A percentile compares a stretch with the other conserved stretches of the same genome.
These are phyloP conservation scores for Fusarium succisae DNA, from an alignment of 2,329 filamentous ascomycete species.

Conservation along the genomic window DNA sequence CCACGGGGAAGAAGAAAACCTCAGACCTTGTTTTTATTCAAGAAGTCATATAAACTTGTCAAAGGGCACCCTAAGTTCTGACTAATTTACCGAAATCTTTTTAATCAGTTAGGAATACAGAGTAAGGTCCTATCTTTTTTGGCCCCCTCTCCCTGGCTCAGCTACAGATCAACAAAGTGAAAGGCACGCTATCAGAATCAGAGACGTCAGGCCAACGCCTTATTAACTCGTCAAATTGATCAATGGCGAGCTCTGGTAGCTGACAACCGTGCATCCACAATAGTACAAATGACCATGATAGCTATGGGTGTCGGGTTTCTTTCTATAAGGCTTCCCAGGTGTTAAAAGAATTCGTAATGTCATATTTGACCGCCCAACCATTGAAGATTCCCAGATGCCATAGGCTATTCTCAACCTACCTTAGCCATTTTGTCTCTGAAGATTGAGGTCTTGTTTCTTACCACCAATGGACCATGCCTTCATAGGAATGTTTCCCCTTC, in stretches of 20 bases:
- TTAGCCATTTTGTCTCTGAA: neutral
- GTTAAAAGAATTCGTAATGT: neutral
- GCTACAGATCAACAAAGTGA: constrained; percentile 23
- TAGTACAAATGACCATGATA: constrained; percentile 10
- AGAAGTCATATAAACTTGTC: neutral
- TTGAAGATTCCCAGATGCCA: neutral
- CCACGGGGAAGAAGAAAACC: neutral
- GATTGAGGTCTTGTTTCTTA: neutral
- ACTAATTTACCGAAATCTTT: neutral
- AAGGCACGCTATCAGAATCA: neutral
- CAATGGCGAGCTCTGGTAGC: constrained; percentile 13
- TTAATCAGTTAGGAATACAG: neutral
- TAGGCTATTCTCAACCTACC: neutral
- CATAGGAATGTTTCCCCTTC: too few relatives aligned
- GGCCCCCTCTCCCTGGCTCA: constrained; percentile 11
- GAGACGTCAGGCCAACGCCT: neutral
- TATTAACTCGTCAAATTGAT: constrained; percentile 12
- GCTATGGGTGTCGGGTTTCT: neutral
- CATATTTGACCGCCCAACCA: neutral
- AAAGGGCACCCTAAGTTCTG: neutral
- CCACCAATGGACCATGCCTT: neutral
- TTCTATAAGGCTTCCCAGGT: neutral
- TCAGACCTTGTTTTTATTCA: neutral
- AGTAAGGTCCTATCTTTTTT: neutral
- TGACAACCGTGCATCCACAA: constrained; percentile 29